These are phyloP conservation scores for Claviceps sp. DNA, from an alignment of 2,329 filamentous ascomycete species.

Conservation along the genomic window DNA sequence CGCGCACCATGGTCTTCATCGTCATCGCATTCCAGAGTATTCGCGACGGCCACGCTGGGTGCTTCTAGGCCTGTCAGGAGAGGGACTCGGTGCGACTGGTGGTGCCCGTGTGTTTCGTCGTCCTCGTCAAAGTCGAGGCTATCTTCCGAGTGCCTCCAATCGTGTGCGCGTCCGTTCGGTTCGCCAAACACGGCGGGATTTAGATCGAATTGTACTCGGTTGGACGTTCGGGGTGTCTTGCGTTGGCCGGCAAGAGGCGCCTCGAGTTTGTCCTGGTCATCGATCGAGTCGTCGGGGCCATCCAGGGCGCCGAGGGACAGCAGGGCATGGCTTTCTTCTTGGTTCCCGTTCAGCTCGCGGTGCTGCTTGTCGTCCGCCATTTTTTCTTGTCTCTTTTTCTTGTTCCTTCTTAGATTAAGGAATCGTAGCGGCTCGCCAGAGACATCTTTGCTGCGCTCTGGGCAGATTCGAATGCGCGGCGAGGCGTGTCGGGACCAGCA, in stretches of 20 bases:
- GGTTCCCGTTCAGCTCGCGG: constrained; percentile 16
- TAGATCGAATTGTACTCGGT: constrained; percentile 63
- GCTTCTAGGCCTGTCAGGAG: constrained; percentile 75
- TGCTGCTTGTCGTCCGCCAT: constrained; percentile 20
- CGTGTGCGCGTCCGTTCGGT: constrained; percentile 10
- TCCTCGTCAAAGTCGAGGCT: constrained; percentile 35
- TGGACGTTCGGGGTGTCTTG: constrained; percentile 33
- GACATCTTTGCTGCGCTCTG: constrained; percentile 7
- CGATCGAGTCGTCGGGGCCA: constrained; percentile 15
- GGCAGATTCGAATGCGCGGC: not conserved
- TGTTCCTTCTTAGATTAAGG: not conserved
- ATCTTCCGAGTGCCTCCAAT: constrained; percentile 11
- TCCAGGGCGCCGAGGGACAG: constrained; percentile 12
- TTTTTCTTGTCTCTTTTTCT: constrained; percentile 5
- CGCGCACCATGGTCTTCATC: constrained; percentile 24
- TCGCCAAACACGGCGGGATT: constrained; percentile 29
- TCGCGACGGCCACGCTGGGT: constrained; percentile 58
- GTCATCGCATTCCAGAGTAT: constrained; percentile 29
- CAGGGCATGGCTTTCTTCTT: constrained; percentile 20
- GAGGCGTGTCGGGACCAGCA: not conserved
- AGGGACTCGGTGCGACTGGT: constrained; percentile 44
- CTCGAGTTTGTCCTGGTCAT: constrained; percentile 5
- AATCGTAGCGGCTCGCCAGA: constrained; percentile 3
- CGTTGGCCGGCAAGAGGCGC: not conserved
- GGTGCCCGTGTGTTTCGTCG: constrained; percentile 36